Evolutionary conservation across 148 eudicot genomes (phyloP).

Genomic region (Rhododendron ovatum): DNA sequence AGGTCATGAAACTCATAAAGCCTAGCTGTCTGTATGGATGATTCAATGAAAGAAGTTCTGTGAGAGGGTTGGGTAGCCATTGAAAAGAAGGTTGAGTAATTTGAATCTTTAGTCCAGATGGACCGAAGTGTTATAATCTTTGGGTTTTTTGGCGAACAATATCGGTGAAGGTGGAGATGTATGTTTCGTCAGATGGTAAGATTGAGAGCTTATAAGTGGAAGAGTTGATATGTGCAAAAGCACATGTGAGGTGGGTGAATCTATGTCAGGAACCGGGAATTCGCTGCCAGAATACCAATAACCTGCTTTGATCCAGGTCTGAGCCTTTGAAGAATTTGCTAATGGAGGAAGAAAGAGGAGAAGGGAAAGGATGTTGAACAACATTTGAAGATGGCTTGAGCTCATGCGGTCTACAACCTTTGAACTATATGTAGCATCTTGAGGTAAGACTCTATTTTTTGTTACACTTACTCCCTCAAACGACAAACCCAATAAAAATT

Average conservation of each 20-base stretch:
- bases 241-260: conserved; percentile 26
- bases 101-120: conserved; percentile 10
- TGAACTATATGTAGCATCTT: not conserved
- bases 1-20: conserved; percentile 29
- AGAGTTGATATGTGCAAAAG: conserved; percentile 23
- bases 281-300: conserved; percentile 26
- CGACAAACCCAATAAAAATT: no score
- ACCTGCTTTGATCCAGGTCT: conserved; percentile 25
- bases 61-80: conserved; percentile 18
- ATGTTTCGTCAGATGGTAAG: conserved; percentile 15
- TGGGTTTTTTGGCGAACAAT: conserved; percentile 20
- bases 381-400: not conserved
- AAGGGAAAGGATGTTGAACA: not conserved
- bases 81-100: conserved; percentile 7
- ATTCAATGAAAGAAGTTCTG: conserved; percentile 29
- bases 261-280: conserved; percentile 24
- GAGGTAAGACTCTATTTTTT: not conserved
- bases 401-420: not conserved
- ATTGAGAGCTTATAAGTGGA: conserved; percentile 19
- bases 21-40: conserved; percentile 32
- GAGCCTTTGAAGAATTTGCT: not conserved
- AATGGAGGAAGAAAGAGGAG: not conserved
- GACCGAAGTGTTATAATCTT: conserved; percentile 17
- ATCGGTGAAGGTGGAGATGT: conserved; percentile 23
- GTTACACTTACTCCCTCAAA: no score